Conservation (phyloP, 208 protist species). For the Acanthamoeba castellanii region DNA sequence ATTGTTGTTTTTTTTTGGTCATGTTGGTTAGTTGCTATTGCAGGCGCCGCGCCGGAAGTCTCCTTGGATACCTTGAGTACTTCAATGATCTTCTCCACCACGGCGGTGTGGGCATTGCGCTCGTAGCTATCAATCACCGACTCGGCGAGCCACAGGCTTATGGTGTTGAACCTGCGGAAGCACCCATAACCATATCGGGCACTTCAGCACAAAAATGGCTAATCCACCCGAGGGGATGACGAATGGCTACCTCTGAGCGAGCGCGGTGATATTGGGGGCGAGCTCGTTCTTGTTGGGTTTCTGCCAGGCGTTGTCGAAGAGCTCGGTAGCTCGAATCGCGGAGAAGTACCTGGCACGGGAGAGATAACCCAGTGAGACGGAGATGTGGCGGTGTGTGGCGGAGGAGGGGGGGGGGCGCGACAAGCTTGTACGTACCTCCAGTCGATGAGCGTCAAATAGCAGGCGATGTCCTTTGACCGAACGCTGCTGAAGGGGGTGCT, state of each 20-base stretch:
- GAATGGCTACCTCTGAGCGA: not conserved
- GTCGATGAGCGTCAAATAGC: constrained; percentile 7
- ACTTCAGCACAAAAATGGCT: no score
- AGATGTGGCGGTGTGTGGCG: no score
- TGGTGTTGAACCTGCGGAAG: not conserved
- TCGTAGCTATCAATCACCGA: not conserved
- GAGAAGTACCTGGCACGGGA: not conserved
- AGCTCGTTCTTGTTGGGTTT: constrained; percentile 16
- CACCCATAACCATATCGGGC: not conserved
- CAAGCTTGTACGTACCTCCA: not conserved
- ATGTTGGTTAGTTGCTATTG: no score
- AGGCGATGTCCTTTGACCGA: not conserved
- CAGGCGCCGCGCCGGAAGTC: not conserved
- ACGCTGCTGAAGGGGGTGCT: not conserved
- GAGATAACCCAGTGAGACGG: no score
- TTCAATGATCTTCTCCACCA: constrained; percentile 24
- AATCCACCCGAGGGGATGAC: not conserved
- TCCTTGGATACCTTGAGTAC: not conserved
- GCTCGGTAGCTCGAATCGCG: not conserved
- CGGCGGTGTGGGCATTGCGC: not conserved
- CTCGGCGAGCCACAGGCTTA: not conserved
- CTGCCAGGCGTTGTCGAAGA: constrained; percentile 16
- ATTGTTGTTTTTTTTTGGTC: no score
- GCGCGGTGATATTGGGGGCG: not conserved
- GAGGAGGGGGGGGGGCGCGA: not conserved